Evolutionary conservation across 164 flowering plant species (phyloP).

Genomic region (Buxus sempervirens): DNA sequence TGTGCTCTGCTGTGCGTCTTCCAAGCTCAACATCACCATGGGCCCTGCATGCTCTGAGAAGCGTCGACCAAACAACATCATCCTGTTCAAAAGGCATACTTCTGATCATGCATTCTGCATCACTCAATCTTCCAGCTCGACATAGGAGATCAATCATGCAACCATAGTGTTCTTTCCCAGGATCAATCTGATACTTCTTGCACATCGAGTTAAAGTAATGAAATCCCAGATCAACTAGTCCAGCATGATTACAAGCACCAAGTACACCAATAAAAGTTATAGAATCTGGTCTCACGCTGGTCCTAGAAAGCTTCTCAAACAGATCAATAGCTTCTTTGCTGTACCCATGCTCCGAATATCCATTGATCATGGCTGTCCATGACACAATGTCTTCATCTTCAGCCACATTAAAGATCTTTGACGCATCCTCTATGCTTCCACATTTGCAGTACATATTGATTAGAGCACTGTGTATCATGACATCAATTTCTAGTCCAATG

Average conservation of each 20-base stretch:
- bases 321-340: slow-evolving; percentile 67
- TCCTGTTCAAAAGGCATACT: slow-evolving; percentile 69
- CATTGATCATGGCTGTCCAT: slow-evolving; percentile 93
- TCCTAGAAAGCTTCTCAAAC: slow-evolving; percentile 52
- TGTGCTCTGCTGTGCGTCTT: slow-evolving; percentile 49
- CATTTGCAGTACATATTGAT: slow-evolving; percentile 88
- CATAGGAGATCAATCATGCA: slow-evolving; percentile 89
- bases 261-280: slow-evolving; percentile 85
- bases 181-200: slow-evolving; percentile 38
- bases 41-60: slow-evolving; percentile 66
- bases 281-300: slow-evolving; percentile 64
- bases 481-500: slow-evolving; percentile 53
- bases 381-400: slow-evolving; percentile 51
- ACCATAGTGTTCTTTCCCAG: slow-evolving; percentile 86
- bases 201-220: slow-evolving; percentile 61
- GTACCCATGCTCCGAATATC: slow-evolving; percentile 87
- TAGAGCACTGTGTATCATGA: slow-evolving; percentile 59
- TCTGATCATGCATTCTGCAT: slow-evolving; percentile 70
- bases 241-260: slow-evolving; percentile 83
- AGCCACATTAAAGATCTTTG: slow-evolving; percentile 37
- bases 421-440: slow-evolving; percentile 69
- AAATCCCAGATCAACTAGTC: slow-evolving; percentile 71
- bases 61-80: slow-evolving; percentile 86
- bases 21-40: slow-evolving; percentile 74
- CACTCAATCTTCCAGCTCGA: slow-evolving; percentile 65